Percentiles rank a stretch among this genome's conserved stretches.
Evolutionary conservation across 192 early-diverging fungal species (phyloP).

Genomic region (Linderina pennispora): DNA sequence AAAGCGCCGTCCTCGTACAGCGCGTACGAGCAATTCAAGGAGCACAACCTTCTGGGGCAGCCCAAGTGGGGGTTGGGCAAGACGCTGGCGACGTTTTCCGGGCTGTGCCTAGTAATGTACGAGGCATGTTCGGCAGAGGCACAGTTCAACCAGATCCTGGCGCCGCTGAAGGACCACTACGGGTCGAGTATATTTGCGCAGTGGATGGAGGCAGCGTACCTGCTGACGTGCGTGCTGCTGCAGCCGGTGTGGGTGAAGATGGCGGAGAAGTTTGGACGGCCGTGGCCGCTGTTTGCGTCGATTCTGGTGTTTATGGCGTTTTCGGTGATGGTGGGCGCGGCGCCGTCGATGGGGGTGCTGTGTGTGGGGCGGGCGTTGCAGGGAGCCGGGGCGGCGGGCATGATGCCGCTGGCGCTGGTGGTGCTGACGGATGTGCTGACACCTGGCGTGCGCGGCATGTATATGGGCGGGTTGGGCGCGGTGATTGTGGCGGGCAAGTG

Average conservation of each 20-base stretch:
- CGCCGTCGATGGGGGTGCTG: conserved; percentile 40
- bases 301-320: conserved; percentile 42
- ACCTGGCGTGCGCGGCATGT: conserved; percentile 60
- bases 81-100: conserved; percentile 12
- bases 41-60: conserved; percentile 38
- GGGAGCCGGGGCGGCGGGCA: conserved; percentile 64
- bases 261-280: conserved; percentile 65
- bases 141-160: conserved; percentile 73
- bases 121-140: conserved; percentile 75
- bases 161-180: conserved; percentile 65
- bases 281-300: conserved; percentile 27
- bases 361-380: conserved; percentile 66
- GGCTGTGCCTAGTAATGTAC: conserved; percentile 59
- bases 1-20: too few relatives aligned
- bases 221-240: conserved; percentile 63
- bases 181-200: conserved; percentile 54
- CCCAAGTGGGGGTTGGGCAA: conserved; percentile 25
- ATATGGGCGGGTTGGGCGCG: conserved; percentile 57
- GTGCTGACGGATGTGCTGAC: conserved; percentile 72
- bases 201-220: conserved; percentile 77
- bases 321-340: conserved; percentile 41
- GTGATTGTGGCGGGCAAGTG: conserved; percentile 58
- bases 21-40: conserved; percentile 1
- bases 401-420: conserved; percentile 62
- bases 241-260: conserved; percentile 80